Evolutionary conservation across 106 monocot genomes (phyloP).

Genomic region (Ottelia alismoides): DNA sequence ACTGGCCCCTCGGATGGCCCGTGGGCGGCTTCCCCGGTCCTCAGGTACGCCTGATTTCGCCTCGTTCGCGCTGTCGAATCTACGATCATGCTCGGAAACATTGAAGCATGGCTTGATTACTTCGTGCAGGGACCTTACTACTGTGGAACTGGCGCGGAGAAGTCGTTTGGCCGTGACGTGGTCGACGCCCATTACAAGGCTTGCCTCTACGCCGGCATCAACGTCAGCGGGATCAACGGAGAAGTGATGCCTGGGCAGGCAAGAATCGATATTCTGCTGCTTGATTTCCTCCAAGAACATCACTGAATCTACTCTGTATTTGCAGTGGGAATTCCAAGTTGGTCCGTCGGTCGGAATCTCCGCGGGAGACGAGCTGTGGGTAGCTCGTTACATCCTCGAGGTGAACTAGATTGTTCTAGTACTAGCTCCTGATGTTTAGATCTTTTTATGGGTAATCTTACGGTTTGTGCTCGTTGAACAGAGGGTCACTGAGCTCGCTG

Average conservation of each 20-base stretch:
- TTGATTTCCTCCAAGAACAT: too few species aligned
- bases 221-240: slow-evolving; percentile 69
- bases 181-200: slow-evolving; percentile 73
- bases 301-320: too few species aligned
- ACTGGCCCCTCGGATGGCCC: slow-evolving; percentile 71
- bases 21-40: slow-evolving; percentile 63
- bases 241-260: slow-evolving; percentile 87
- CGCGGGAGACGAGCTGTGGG: slow-evolving; percentile 64
- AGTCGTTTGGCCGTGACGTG: slow-evolving; percentile 59
- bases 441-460: background rate
- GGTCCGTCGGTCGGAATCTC: slow-evolving; percentile 73
- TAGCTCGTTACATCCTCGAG: slow-evolving; percentile 87
- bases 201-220: slow-evolving; percentile 59
- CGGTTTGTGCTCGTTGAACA: slow-evolving; percentile 18
- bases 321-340: slow-evolving; percentile 94
- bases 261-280: too few species aligned
- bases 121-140: slow-evolving; percentile 60
- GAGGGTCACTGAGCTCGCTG: slow-evolving; percentile 84
- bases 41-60: too few species aligned
- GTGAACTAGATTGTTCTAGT: slow-evolving; percentile 13
- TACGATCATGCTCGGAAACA: too few species aligned
- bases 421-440: background rate
- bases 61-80: too few species aligned
- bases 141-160: slow-evolving; percentile 49
- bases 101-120: too few species aligned